Conservation (phyloP, 164 flowering plant genomes). For the Vitis rotundifolia region DNA sequence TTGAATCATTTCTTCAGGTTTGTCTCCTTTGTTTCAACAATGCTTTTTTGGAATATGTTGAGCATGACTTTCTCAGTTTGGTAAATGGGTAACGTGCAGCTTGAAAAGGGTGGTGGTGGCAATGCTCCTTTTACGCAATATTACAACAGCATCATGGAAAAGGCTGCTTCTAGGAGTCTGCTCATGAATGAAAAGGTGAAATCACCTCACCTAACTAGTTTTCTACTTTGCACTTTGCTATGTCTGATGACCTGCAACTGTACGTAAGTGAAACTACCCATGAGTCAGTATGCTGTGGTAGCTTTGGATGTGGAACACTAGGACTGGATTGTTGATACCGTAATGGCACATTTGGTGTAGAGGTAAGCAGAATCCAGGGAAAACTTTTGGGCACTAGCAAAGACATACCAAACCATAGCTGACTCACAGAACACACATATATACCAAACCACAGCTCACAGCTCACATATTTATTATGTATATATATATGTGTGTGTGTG, state of each 20-base stretch:
- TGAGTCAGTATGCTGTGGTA: background rate
- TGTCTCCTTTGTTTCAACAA: background rate
- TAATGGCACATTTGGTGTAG: background rate
- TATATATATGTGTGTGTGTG: too few species aligned
- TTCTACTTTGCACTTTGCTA: background rate
- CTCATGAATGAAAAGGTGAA: constrained; percentile 22
- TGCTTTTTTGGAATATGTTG: background rate
- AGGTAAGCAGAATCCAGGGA: background rate
- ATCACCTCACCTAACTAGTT: constrained; percentile 18
- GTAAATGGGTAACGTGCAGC: constrained; percentile 34
- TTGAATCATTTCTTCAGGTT: constrained; percentile 88
- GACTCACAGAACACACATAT: too few species aligned
- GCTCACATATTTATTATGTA: too few species aligned
- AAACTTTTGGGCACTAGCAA: background rate
- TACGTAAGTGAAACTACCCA: background rate
- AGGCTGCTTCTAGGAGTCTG: constrained; percentile 45
- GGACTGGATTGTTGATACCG: background rate
- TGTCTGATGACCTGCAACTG: background rate
- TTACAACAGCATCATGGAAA: constrained; percentile 49
- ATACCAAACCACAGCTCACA: too few species aligned
- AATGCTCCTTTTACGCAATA: constrained; percentile 49
- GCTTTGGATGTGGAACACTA: too few species aligned
- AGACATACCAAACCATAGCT: too few species aligned
- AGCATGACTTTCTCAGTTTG: background rate
- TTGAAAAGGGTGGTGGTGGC: constrained; percentile 38